Percentiles rank a stretch among this genome's conserved stretches.
phyloP scores from a whole-genome alignment of 768 basidiomycete species.

The Chalciporus chontae region DNA sequence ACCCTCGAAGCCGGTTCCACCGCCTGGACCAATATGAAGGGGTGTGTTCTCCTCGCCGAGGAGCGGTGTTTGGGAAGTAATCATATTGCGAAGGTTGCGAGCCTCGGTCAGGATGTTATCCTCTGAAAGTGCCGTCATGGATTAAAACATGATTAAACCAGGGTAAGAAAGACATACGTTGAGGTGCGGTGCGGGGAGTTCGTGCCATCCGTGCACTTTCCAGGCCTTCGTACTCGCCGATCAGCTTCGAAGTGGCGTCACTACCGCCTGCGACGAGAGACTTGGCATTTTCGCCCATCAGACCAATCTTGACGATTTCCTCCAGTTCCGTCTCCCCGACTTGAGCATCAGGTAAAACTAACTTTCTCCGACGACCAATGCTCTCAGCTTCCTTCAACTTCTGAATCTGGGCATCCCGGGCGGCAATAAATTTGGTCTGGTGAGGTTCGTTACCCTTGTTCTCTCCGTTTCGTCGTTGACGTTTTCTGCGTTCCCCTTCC shows the following conservation, averaged over 20 bases:
- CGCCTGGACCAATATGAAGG: constrained; percentile 65
- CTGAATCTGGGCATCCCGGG: constrained; percentile 95
- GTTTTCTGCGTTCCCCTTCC: constrained; percentile 89
- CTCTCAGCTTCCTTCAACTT: constrained; percentile 97
- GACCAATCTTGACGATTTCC: constrained; percentile 98
- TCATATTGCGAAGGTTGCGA: constrained; percentile 93
- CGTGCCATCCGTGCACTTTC: constrained; percentile 88
- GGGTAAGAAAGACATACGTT: constrained; percentile 57
- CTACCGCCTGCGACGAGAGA: constrained; percentile 78
- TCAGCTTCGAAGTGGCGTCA: constrained; percentile 78
- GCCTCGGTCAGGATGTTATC: constrained; percentile 95
- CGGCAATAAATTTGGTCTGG: constrained; percentile 94
- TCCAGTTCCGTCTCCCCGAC: constrained; percentile 94
- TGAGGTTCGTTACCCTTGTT: constrained; percentile 69
- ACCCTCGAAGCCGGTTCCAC: constrained; percentile 90
- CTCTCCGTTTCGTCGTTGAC: constrained; percentile 61
- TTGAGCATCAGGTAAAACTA: constrained; percentile 84
- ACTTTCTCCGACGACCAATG: constrained; percentile 81
- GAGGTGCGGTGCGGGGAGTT: constrained; percentile 91
- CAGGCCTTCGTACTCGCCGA: constrained; percentile 91
- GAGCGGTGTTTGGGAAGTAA: constrained; percentile 86
- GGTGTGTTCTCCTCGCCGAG: constrained; percentile 98
- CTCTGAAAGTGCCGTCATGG: constrained; percentile 46
- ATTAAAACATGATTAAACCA: constrained; percentile 7
- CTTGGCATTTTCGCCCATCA: constrained; percentile 86